These are phyloP conservation scores for Sporothrix sp. DNA, from an alignment of 2,329 filamentous ascomycete genomes.

Conservation along the genomic window DNA sequence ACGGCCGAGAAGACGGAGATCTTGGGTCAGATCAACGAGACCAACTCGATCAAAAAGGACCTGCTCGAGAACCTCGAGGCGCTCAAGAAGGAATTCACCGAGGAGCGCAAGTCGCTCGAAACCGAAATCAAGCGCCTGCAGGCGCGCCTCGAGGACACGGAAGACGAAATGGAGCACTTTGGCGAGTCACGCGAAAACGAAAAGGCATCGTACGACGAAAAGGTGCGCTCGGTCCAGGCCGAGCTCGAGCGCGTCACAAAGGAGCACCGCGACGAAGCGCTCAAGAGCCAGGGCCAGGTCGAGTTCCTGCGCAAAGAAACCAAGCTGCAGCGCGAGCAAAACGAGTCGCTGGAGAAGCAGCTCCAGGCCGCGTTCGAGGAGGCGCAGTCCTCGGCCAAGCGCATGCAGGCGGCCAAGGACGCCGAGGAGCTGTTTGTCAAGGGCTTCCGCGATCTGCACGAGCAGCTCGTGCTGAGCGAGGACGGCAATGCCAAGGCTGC, in stretches of 20 bases:
- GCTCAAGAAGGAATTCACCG: constrained; percentile 76
- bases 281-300: constrained; percentile 52
- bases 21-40: constrained; percentile 68
- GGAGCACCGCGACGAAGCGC: constrained; percentile 45
- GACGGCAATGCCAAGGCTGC: constrained; percentile 21
- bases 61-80: constrained; percentile 91
- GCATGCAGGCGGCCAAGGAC: constrained; percentile 41
- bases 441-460: constrained; percentile 49
- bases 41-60: constrained; percentile 85
- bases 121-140: constrained; percentile 69
- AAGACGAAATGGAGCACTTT: constrained; percentile 83
- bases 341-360: constrained; percentile 48
- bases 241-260: constrained; percentile 58
- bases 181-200: constrained; percentile 77
- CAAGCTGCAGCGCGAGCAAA: constrained; percentile 48
- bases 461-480: constrained; percentile 45
- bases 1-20: constrained; percentile 49
- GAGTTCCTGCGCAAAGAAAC: constrained; percentile 54
- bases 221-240: constrained; percentile 55
- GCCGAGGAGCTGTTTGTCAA: constrained; percentile 41
- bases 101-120: constrained; percentile 75
- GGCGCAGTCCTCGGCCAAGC: constrained; percentile 39
- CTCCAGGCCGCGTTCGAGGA: constrained; percentile 47
- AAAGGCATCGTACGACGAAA: constrained; percentile 59
- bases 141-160: constrained; percentile 71